Evolutionary conservation across 2,329 filamentous ascomycete species (phyloP), one percentile per base, ranked within the genome.

Genomic region (Fonsecaea pedrosoi): DNA sequence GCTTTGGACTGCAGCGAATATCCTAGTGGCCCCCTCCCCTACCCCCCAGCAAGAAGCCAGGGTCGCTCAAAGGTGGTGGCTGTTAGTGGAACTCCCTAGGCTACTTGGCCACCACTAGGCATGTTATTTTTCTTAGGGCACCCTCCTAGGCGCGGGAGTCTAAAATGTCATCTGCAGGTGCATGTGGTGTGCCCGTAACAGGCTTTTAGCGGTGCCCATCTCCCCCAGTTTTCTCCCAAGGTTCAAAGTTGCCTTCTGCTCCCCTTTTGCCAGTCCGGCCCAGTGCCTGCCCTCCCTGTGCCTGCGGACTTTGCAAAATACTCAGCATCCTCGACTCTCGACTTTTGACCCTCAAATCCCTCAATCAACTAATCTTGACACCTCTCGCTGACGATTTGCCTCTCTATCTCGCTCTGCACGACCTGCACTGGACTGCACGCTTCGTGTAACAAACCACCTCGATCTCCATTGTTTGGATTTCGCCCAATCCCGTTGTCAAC

Each of bases 391-490:
- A 55, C 25, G 42, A 37, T 30, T 35, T n/a, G 21, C 13, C n/a
- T 48, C 21, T 18, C 57, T 57, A 48, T 54, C 37, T 38, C 30
- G 38, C 50, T 42, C 15, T 62, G 56, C 59, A 53, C 58, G 58
- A 63, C 60, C 60, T 42, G 38, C 59, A 61, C 59, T 54, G 59
- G 59, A 35, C 50, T 61, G 45, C 45, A 50, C 25, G 42, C 54
- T 54, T 63, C 53, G 67, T 67, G 53, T 37, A 62, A 63, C 55
- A 38, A 42, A 40, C 25, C 45, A 21, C 45, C 25, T 50, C 45
- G 9, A 50, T 34, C 34, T 62, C 55, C 61, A 48, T 54, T 66
- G 59, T 60, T 66, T 62, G 35, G 59, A 37, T 60, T 35, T 50
- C 57, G 57, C 9, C 42, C 59, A 50, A 65, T n/a, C 40, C 50